phyloP scores from a whole-genome alignment of 176 grass and related monocot genomes.

The Musa beccarii region DNA sequence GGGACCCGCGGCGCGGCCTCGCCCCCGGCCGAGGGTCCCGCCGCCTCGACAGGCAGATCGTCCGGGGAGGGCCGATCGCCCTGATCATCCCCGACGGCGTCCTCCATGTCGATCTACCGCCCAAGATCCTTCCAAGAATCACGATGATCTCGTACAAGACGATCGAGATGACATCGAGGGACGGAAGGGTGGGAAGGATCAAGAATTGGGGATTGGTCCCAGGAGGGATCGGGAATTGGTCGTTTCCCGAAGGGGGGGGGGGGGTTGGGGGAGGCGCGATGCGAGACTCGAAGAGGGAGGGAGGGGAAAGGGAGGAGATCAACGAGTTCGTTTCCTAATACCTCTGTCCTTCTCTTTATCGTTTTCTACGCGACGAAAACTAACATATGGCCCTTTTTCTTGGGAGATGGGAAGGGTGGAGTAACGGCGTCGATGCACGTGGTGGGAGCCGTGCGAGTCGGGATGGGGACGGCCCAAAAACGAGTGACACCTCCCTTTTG shows the following conservation, averaged over 20 bases:
- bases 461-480: background rate
- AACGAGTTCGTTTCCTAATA: too few species aligned
- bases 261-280: background rate
- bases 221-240: too few species aligned
- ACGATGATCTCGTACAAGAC: background rate
- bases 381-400: background rate
- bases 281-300: background rate
- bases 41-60: background rate
- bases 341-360: too few species aligned
- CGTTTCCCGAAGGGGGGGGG: background rate
- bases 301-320: background rate
- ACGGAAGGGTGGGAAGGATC: background rate
- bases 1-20: background rate
- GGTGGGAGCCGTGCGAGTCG: background rate
- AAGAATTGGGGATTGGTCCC: background rate
- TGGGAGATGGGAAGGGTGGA: background rate
- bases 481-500: background rate
- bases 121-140: background rate
- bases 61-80: background rate
- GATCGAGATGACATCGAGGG: background rate
- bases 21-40: background rate
- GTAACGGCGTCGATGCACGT: conserved; percentile 12
- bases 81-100: background rate
- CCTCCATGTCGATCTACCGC: conserved; percentile 5
- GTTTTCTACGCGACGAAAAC: too few species aligned